Conservation (phyloP, 371 early-diverging fungal species). For the Batrachochytrium dendrobatidis region DNA sequence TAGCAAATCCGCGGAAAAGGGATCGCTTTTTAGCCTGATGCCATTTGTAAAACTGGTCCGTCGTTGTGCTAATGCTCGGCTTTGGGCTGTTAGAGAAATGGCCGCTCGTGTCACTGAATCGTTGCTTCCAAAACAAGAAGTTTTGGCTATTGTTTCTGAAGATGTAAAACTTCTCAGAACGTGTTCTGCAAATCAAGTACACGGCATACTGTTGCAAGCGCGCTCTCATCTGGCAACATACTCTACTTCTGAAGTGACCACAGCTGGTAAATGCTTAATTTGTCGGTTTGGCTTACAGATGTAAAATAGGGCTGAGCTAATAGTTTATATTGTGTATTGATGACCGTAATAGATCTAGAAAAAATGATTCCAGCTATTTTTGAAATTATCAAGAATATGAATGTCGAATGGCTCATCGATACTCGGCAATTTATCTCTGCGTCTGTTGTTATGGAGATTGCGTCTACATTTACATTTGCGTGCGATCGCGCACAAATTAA, state of each 20-base stretch:
- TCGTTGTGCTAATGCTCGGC: slow-evolving; percentile 62
- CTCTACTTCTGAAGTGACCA: slow-evolving; percentile 21
- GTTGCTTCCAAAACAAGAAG: slow-evolving; percentile 47
- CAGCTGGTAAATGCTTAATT: slow-evolving; percentile 3
- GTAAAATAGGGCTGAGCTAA: no score
- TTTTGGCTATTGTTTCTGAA: slow-evolving; percentile 36
- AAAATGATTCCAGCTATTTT: slow-evolving; percentile 7
- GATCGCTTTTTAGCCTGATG: slow-evolving; percentile 10
- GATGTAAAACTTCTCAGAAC: slow-evolving; percentile 8
- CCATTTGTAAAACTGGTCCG: slow-evolving; percentile 67
- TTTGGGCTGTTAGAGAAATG: slow-evolving; percentile 80
- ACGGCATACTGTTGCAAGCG: slow-evolving; percentile 62
- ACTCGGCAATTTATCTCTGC: not conserved
- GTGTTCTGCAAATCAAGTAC: slow-evolving; percentile 53
- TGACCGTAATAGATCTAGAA: slow-evolving; percentile 3
- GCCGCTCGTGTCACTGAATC: slow-evolving; percentile 75
- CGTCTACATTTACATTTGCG: not conserved
- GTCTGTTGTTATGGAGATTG: not conserved
- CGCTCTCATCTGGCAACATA: slow-evolving; percentile 57
- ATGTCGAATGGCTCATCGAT: not conserved
- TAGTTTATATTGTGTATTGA: no score
- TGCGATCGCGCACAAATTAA: not conserved
- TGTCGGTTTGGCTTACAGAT: not conserved
- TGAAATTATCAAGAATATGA: not conserved
- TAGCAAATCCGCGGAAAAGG: slow-evolving; percentile 17